Evolutionary conservation across 805 yeast genomes (phyloP).

Genomic region (Yarrowia osloensis): DNA sequence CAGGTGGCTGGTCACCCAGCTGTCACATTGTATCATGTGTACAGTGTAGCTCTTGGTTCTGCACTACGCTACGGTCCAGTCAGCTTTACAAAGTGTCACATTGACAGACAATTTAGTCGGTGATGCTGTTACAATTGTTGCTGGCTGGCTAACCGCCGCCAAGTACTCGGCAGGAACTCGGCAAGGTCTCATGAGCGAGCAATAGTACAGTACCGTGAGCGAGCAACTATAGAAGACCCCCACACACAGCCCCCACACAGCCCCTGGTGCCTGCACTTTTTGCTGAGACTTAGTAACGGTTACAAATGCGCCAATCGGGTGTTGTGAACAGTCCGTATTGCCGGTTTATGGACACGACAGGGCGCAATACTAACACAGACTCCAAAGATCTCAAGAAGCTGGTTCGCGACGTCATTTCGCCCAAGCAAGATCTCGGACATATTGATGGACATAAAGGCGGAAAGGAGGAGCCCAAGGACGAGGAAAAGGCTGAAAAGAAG

Average conservation of each 20-base stretch:
- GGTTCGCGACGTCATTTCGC: slow-evolving; percentile 61
- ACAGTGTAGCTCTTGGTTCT: too few relatives aligned
- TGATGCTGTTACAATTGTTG: neutral
- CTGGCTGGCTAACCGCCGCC: neutral
- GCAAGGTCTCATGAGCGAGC: neutral
- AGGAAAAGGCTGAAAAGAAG: neutral
- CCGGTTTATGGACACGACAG: too few relatives aligned
- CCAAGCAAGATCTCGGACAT: slow-evolving; percentile 61
- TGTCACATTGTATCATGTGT: neutral
- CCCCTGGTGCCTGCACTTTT: slow-evolving; percentile 15
- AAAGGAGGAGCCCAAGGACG: neutral
- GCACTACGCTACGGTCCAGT: too few relatives aligned
- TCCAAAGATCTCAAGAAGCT: slow-evolving; percentile 72
- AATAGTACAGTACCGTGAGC: too few relatives aligned
- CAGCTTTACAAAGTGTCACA: neutral
- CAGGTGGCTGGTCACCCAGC: slow-evolving; percentile 42
- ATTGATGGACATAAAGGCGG: slow-evolving; percentile 48
- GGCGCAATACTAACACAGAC: slow-evolving; percentile 45
- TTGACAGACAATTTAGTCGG: too few relatives aligned
- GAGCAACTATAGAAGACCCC: neutral
- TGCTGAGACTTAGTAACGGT: neutral
- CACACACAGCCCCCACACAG: slow-evolving; percentile 12
- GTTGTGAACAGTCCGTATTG: too few relatives aligned
- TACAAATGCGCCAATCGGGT: neutral
- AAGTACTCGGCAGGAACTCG: neutral